Conservation (phyloP, 1,284 basidiomycete species). For the Hypsizygus ulmarius region DNA sequence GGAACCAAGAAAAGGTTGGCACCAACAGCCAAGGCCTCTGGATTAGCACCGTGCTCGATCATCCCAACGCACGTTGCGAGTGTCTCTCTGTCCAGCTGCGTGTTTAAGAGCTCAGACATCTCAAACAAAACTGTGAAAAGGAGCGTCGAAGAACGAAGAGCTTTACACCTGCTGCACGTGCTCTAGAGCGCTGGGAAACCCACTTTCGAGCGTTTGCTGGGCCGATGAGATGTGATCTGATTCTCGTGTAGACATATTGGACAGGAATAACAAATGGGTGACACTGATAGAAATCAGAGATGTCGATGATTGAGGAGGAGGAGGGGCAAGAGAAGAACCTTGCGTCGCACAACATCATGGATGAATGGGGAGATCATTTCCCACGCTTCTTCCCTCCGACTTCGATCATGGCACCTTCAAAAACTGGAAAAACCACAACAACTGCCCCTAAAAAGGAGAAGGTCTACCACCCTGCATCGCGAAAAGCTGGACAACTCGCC, state of each 20-base stretch:
- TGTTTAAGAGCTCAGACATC: conserved; percentile 81
- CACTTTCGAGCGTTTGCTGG: conserved; percentile 78
- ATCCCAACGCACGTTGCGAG: conserved; percentile 79
- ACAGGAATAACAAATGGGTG: background rate
- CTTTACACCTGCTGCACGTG: background rate
- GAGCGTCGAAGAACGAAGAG: conserved; percentile 4
- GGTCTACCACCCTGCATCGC: conserved; percentile 74
- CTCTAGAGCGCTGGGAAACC: conserved; percentile 27
- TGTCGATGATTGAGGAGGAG: background rate
- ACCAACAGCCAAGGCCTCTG: conserved; percentile 81
- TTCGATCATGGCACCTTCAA: conserved; percentile 37
- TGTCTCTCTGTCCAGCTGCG: conserved; percentile 78
- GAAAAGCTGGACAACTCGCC: conserved; percentile 79
- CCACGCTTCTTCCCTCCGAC: conserved; percentile 14
- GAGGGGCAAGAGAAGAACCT: background rate
- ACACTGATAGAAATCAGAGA: background rate
- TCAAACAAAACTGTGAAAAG: conserved; percentile 64
- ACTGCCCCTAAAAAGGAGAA: conserved; percentile 63
- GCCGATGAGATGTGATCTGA: conserved; percentile 67
- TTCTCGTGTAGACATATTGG: conserved; percentile 54
- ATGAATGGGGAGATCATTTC: conserved; percentile 3
- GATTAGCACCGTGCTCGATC: conserved; percentile 84
- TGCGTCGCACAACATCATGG: background rate
- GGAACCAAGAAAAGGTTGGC: conserved; percentile 5
- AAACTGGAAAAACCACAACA: conserved; percentile 30